Evolutionary conservation across 495 filamentous ascomycete species (phyloP), one percentile per base, ranked within the genome.

Genomic region (Wilcoxina mikolae): DNA sequence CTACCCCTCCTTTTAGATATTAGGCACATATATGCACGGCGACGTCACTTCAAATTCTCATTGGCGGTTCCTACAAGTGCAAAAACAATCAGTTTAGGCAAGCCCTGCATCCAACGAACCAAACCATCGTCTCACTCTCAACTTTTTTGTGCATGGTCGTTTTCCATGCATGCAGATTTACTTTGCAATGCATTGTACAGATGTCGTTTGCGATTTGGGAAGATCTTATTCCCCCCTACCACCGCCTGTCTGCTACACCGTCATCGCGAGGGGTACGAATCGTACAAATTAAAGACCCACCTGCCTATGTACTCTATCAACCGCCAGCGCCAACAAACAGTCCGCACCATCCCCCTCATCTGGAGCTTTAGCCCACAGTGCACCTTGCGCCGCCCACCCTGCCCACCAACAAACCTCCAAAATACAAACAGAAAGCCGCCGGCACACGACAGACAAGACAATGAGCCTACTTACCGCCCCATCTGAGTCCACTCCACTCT

Each of bases 381-480:
- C 35, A 39, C 35, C 35, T 15, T 18, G 1, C 15, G 15, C 35
- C 35, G 20, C 20, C 35, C 35, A 39, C 20, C 35, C 35, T 18
- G 20, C 20, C 35, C 15, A 12, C 35, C 35, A 3, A 39, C 20
- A 39, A 39, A 12, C 20, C 35, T 12, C 35, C 15, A 39, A 39
- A 39, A 46, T 46, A 17, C 43, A 17, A 46, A 24, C 43, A 17
- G 43, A 46, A 46, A 44, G 11, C 7, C 22, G 15, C 22, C 43
- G 22, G 9, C 41, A 17, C 46, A 49, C 2, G 35, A 39, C 51
- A 59, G 15, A 29, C 45, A 56, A 50, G 58, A 57, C 56, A 58
- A 63, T 63, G 48, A 55, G 28, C 28, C 64, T 64, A 54, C 60
- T 64, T 50, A 47, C 55, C 18, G 61, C 61, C 27, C 60, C 61